Evolutionary conservation across 2,329 filamentous ascomycete species (phyloP), one percentile per base, ranked within the genome.

Genomic region (Phaeosphaeriaceae sp.): DNA sequence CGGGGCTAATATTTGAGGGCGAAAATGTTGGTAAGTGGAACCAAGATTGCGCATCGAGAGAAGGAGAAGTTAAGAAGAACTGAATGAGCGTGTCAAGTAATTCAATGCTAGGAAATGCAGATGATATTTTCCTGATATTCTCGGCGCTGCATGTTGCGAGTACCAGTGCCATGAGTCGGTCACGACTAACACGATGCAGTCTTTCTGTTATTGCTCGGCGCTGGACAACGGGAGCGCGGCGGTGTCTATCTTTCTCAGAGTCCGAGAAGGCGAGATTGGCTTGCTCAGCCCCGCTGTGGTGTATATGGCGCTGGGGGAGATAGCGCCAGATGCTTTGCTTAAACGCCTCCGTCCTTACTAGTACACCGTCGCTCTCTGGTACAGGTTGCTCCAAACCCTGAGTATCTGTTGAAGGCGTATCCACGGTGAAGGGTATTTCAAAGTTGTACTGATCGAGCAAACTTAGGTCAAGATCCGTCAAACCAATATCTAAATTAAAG

Each of bases 111-210:
- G 85, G 84, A 54, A 88, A 88, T 0, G 85, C 85, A 1, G 78
- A 81, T 15, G 80, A 83, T 16, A 84, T 81, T 41, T 76, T 80
- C 50, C 57, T 58, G 65, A 79, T 70, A 71, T 80, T 72, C 70
- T 81, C 60, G 2, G 73, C 72, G 38, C 80, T 81, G 58, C 82
- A 86, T 3, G 81, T 84, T 41, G 79, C 78, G 29, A 90, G 73
- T 1, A 89, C 81, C 49, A 89, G 79, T 9, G 82, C 85, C 46
- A 90, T 74, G 1, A 89, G 79, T 38, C 79, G 80, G 66, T 90
- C 87, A 23, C 77, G 71, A 16, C 74, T 74, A 2, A 70, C 73
- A 35, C 73, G 71, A 15, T 71, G 67, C 3, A 79, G 58, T 28
- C 71, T 72, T 47, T 78, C 76, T 33, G 68, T 68, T 4, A 74